phyloP scores from a whole-genome alignment of 192 early-diverging fungal genomes.

The Linderina pennispora region DNA sequence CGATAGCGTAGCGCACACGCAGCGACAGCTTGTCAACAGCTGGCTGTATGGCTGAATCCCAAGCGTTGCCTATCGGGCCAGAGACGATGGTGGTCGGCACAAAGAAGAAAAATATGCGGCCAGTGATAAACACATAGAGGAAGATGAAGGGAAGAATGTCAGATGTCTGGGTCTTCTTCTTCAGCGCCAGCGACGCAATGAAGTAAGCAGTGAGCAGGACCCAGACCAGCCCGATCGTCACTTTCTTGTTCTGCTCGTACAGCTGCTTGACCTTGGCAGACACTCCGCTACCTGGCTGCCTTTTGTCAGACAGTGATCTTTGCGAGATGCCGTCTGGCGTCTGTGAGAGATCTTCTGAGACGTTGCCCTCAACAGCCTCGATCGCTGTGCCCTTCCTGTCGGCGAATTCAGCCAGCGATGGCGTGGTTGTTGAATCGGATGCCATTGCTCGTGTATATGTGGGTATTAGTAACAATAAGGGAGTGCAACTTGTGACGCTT shows the following conservation, averaged over 20 bases:
- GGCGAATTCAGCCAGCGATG: too few species aligned
- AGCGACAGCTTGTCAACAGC: slow-evolving; percentile 19
- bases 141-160: slow-evolving; percentile 40
- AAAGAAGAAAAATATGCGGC: slow-evolving; percentile 43
- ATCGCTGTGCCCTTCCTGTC: too few species aligned
- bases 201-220: slow-evolving; percentile 52
- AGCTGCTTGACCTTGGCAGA: slow-evolving; percentile 2
- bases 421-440: too few species aligned
- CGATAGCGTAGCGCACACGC: slow-evolving; percentile 22
- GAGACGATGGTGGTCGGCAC: slow-evolving; percentile 16
- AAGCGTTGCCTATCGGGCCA: slow-evolving; percentile 4
- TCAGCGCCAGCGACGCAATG: slow-evolving; percentile 50
- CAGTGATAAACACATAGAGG: slow-evolving; percentile 48
- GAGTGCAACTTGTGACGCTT: too few species aligned
- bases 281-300: too few species aligned
- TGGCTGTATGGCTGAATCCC: background rate
- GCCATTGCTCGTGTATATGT: too few species aligned
- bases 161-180: slow-evolving; percentile 34
- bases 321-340: background rate
- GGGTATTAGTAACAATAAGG: too few species aligned
- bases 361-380: too few species aligned
- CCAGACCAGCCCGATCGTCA: slow-evolving; percentile 41
- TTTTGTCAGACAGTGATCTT: background rate
- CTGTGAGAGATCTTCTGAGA: background rate
- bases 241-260: slow-evolving; percentile 7